phyloP scores from a whole-genome alignment of 1,284 basidiomycete genomes.

The Rhodotorula mucilaginosa region DNA sequence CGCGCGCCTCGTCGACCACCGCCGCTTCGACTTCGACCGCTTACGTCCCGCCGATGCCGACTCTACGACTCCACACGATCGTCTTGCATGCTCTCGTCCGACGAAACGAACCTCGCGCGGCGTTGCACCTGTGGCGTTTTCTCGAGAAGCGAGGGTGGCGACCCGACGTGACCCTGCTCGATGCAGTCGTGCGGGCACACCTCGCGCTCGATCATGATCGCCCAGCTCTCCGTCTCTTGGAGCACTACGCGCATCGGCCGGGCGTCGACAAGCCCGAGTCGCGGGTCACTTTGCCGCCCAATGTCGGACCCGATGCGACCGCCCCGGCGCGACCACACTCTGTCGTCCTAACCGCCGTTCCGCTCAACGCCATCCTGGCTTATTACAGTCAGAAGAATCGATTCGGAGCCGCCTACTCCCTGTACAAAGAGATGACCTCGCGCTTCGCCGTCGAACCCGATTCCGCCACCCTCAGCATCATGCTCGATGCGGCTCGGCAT shows the following conservation, averaged over 20 bases:
- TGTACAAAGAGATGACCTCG: constrained; percentile 61
- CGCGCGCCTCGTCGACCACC: background rate
- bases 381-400: constrained; percentile 51
- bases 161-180: constrained; percentile 22
- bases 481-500: constrained; percentile 57
- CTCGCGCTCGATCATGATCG: constrained; percentile 3
- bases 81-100: constrained; percentile 19
- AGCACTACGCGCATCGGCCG: background rate
- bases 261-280: background rate
- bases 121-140: constrained; percentile 9
- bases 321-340: background rate
- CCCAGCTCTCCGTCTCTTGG: constrained; percentile 6
- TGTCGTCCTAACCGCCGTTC: constrained; percentile 31
- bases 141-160: constrained; percentile 10
- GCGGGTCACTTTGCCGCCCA: background rate
- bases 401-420: constrained; percentile 57
- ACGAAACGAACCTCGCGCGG: constrained; percentile 1
- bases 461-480: constrained; percentile 57
- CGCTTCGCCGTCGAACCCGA: constrained; percentile 61
- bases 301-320: background rate
- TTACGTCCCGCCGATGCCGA: background rate
- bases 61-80: constrained; percentile 18
- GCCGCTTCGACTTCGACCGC: background rate
- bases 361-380: constrained; percentile 58
- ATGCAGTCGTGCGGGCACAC: constrained; percentile 13